Evolutionary conservation across 331 rosid genomes (phyloP).

Genomic region (Acacia pycnantha): DNA sequence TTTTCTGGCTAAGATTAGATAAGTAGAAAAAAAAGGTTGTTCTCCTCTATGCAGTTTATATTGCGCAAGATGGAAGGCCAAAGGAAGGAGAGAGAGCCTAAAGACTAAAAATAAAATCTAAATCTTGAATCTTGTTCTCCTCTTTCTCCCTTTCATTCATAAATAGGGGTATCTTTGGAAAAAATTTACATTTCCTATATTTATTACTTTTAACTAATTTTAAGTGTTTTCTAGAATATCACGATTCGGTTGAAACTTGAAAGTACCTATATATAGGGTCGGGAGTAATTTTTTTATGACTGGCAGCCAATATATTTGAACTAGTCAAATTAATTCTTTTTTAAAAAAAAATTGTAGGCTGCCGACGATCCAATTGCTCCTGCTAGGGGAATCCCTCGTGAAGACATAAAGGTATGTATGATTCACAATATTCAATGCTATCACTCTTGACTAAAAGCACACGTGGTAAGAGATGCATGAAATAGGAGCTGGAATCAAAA

Average conservation of each 20-base stretch:
- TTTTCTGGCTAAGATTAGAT: background rate
- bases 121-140: background rate
- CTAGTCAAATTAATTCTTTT: background rate
- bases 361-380: slow-evolving; percentile 75
- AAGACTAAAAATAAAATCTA: background rate
- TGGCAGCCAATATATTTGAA: background rate
- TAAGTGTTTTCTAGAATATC: too few species aligned
- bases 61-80: too few species aligned
- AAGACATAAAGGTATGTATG: slow-evolving; percentile 73
- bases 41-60: background rate
- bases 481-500: background rate
- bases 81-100: too few species aligned
- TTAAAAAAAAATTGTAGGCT: slow-evolving; percentile 48
- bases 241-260: fast-evolving
- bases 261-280: too few species aligned
- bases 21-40: background rate
- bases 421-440: slow-evolving; percentile 3
- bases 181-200: too few species aligned
- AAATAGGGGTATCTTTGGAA: too few species aligned
- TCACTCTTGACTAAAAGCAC: background rate
- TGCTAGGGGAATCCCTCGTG: slow-evolving; percentile 56
- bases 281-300: background rate
- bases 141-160: too few species aligned
- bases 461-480: too few species aligned
- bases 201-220: too few species aligned